Evolutionary conservation across 345 rosid genomes (phyloP), one percentile per base, ranked within the genome.

Genomic region (Clarkia xantiana): DNA sequence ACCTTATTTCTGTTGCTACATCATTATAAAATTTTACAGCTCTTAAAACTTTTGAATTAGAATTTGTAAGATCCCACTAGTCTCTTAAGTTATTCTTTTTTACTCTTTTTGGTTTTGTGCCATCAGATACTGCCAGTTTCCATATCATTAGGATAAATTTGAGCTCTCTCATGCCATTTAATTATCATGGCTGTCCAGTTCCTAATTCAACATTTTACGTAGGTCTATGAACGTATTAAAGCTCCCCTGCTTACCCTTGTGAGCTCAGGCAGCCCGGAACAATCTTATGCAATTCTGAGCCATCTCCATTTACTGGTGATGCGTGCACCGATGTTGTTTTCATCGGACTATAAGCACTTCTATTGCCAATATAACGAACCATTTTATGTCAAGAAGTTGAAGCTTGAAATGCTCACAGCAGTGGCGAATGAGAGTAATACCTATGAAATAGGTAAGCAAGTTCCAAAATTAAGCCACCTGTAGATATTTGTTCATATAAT

Each of bases 371-470:
- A 91, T 71, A 91, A 84, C 59, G 98, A 91, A 61, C 82, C 96
- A 16, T 84, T 82, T 17, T 91, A 86, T 74, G 98, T 91, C 52
- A 91, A 86, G 75, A 87, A 87, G 56, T 67, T 91, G 83, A 91
- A 91, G 85, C 96, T 91, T 59, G 98, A 91, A 67, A 91, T 91
- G 98, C 79, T 86, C 78, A 91, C 98, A 59, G 98, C 93, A 13
- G 93, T 91, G 47, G 96, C 98, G 68, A 86, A 84, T 74, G 98
- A 86, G 75, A 84, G 82, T 70, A 86, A 84, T 63, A 91, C 98
- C 40, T 91, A 91, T 52, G 98, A 91, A 76, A 91, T 91, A 60
- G 98, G 98, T 91, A 64, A 58, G 84, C n/a, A 49, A 61, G 40
- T 56, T 53, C 63, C 42, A 13, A 5, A 18, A 50, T 11, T 16